Base-by-base conservation (phyloP, 2,329 filamentous ascomycete genomes). In the Ophiostoma sp. region DNA sequence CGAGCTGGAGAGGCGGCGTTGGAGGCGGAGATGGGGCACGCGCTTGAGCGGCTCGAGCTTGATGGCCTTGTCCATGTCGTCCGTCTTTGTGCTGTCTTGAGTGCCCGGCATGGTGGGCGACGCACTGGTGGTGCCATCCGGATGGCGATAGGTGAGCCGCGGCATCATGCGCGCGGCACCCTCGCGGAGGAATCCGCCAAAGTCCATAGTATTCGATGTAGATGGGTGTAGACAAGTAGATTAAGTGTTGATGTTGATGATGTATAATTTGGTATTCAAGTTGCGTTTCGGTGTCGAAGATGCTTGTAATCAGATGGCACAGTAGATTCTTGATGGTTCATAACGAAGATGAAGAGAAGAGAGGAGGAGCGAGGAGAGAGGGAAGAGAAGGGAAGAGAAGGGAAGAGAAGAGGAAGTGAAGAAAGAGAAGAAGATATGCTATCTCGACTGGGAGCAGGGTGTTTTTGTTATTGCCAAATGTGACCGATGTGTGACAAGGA, bases 111-210 rank as follows among this genome's bases (percentile, higher is more conserved):
- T 41, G 11, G 40, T 41, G n/a, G 63, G 63, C 42, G 63, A 45
- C 14, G 41, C 63, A 36, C 41, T 64, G 18, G 64, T 18, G 1
- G 65, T 36, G 7, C 49, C 44, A 5, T 67, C 66, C 1, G 63
- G 60, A 40, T 66, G 68, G 7, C 68, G 68, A 27, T 45, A 69
- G 38, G 68, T 58, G 6, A 69, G 66, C 40, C 68, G 68, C 9
- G 68, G 68, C 66, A 68, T 68, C 2, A 69, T 52, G 7, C 68
- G 68, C 12, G 62, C 14, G 1, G 64, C 63, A 9, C 66, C 64
- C 55, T 67, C 68, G 8, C 68, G 66, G 18, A 67, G 36, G 18
- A 66, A 66, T n/a, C 45, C 44, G 2, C 44, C 38, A 64, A 69
- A 67, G 45, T 69, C 68, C 68, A 69, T 69, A 12, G 45, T 41